phyloP scores from a whole-genome alignment of 2,329 filamentous ascomycete species.

The Colletotrichum scovillei region DNA sequence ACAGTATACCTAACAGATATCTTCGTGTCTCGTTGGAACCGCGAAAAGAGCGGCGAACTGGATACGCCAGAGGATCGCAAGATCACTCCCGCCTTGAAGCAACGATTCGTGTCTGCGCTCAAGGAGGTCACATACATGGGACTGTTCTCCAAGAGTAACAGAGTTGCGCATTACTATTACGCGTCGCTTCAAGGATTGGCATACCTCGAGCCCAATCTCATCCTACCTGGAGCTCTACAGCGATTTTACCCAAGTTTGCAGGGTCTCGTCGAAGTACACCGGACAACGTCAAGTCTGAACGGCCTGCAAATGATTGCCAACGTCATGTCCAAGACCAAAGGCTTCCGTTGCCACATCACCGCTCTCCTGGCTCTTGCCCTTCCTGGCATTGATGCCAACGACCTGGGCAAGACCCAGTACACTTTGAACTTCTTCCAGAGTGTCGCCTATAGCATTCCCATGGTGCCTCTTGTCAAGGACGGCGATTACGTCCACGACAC shows the following conservation, averaged over 20 bases:
- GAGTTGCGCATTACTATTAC: conserved; percentile 91
- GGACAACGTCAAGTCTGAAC: conserved; percentile 92
- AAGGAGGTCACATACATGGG: conserved; percentile 98
- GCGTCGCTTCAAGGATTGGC: conserved; percentile 90
- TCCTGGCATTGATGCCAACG: conserved; percentile 97
- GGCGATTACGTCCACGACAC: conserved; percentile 77
- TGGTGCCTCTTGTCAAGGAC: conserved; percentile 82
- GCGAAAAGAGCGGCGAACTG: conserved; percentile 92
- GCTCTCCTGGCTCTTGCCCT: conserved; percentile 91
- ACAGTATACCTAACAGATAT: conserved; percentile 94
- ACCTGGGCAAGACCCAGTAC: conserved; percentile 95
- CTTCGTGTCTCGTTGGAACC: conserved; percentile 97
- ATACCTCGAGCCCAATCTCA: conserved; percentile 89
- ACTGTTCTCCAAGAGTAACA: conserved; percentile 94
- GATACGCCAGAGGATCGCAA: conserved; percentile 83
- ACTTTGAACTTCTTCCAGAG: conserved; percentile 95
- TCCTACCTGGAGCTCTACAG: conserved; percentile 92
- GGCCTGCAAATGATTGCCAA: conserved; percentile 92
- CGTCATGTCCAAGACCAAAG: conserved; percentile 91
- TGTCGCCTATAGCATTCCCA: conserved; percentile 95
- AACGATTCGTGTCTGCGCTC: conserved; percentile 88
- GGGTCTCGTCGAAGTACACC: conserved; percentile 95
- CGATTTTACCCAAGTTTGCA: conserved; percentile 97
- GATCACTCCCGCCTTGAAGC: conserved; percentile 84
- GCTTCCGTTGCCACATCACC: conserved; percentile 96